These are phyloP conservation scores for Phytophthora vignae DNA, from an alignment of 352 stramenopile species.

Conservation along the genomic window DNA sequence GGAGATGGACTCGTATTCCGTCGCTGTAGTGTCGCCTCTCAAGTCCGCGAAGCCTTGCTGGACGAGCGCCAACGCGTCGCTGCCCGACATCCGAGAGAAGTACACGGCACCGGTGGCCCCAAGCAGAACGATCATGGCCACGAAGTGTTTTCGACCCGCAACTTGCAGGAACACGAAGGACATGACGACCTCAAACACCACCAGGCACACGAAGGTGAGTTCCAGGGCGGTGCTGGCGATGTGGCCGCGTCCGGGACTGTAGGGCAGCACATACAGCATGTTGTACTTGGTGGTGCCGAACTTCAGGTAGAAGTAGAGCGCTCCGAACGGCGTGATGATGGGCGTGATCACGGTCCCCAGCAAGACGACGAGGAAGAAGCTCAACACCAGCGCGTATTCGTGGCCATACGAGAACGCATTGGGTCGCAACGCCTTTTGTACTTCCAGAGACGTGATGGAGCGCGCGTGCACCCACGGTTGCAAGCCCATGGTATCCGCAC, in stretches of 20 bases:
- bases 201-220: slow-evolving; percentile 70
- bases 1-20: slow-evolving; percentile 28
- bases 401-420: slow-evolving; percentile 77
- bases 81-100: slow-evolving; percentile 60
- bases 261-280: slow-evolving; percentile 79
- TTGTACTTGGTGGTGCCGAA: slow-evolving; percentile 83
- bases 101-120: slow-evolving; percentile 53
- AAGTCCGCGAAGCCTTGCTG: slow-evolving; percentile 47
- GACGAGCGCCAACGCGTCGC: slow-evolving; percentile 40
- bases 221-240: slow-evolving; percentile 68
- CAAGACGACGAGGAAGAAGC: slow-evolving; percentile 77
- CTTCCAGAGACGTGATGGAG: slow-evolving; percentile 66
- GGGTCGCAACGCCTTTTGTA: slow-evolving; percentile 52
- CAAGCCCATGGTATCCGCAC: slow-evolving; percentile 66
- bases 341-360: slow-evolving; percentile 82
- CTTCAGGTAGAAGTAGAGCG: slow-evolving; percentile 87
- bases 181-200: slow-evolving; percentile 81
- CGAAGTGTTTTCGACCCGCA: slow-evolving; percentile 57
- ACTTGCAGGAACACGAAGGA: slow-evolving; percentile 80
- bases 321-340: slow-evolving; percentile 80
- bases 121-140: slow-evolving; percentile 67
- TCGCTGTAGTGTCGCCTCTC: slow-evolving; percentile 16
- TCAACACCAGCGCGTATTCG: slow-evolving; percentile 84
- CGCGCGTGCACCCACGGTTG: slow-evolving; percentile 77
- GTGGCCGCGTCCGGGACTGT: slow-evolving; percentile 70